A percentile compares a stretch with the other conserved stretches of the same genome.
These are phyloP conservation scores for Beauveria sp. DNA, from an alignment of 2,329 filamentous ascomycete genomes.

Conservation along the genomic window DNA sequence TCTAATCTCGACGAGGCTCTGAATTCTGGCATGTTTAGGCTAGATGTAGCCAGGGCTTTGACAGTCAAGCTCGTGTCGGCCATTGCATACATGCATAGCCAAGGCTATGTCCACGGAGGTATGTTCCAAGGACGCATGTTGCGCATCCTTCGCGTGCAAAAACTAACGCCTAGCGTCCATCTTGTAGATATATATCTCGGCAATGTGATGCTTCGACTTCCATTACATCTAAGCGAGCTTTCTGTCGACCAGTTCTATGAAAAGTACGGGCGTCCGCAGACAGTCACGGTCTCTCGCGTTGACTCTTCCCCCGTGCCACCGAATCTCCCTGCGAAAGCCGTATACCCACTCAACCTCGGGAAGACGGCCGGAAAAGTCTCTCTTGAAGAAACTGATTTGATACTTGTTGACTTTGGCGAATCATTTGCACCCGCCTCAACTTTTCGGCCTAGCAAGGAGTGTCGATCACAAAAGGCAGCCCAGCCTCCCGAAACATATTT, in stretches of 20 bases:
- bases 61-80: slow-evolving; percentile 17
- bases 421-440: slow-evolving; percentile 20
- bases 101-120: slow-evolving; percentile 22
- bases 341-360: slow-evolving; percentile 18
- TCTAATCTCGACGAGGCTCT: not conserved
- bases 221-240: slow-evolving; percentile 17
- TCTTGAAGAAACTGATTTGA: slow-evolving; percentile 19
- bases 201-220: slow-evolving; percentile 16
- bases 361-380: slow-evolving; percentile 21
- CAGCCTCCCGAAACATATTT: slow-evolving; percentile 10
- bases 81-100: slow-evolving; percentile 19
- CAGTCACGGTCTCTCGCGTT: slow-evolving; percentile 17
- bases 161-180: slow-evolving; percentile 13
- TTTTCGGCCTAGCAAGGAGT: slow-evolving; percentile 17
- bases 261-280: slow-evolving; percentile 22
- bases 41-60: slow-evolving; percentile 16
- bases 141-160: slow-evolving; percentile 14
- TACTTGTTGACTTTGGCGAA: slow-evolving; percentile 30
- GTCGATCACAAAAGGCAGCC: slow-evolving; percentile 14
- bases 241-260: slow-evolving; percentile 25
- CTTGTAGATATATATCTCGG: slow-evolving; percentile 19
- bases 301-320: slow-evolving; percentile 19
- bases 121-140: slow-evolving; percentile 18
- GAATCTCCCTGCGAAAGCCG: slow-evolving; percentile 21
- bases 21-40: not conserved